Evolutionary conservation across 495 filamentous ascomycete genomes (phyloP).

Genomic region (Annulohypoxylon nitens): DNA sequence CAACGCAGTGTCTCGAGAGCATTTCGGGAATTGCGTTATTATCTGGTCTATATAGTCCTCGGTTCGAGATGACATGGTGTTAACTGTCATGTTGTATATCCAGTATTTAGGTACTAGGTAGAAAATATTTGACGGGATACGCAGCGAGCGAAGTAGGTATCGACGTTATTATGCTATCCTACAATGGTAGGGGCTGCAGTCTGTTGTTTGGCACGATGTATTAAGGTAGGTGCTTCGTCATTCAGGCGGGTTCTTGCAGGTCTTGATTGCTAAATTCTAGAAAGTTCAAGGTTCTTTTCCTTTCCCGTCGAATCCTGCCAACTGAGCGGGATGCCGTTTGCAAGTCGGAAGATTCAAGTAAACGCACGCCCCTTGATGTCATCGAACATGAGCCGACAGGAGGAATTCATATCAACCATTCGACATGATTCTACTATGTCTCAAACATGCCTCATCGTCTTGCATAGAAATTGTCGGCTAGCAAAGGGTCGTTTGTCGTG

Average conservation of each 20-base stretch:
- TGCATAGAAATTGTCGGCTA: too few species aligned
- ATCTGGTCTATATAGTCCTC: conserved; percentile 12
- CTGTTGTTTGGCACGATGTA: background rate
- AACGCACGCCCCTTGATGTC: too few species aligned
- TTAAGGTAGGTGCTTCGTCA: background rate
- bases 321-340: too few species aligned
- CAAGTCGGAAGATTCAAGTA: too few species aligned
- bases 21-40: conserved; percentile 8
- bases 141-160: background rate
- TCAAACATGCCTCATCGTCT: too few species aligned
- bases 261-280: background rate
- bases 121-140: background rate
- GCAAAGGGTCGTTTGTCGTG: too few species aligned
- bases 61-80: conserved; percentile 3
- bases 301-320: too few species aligned
- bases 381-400: too few species aligned
- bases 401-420: too few species aligned
- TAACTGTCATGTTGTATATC: background rate
- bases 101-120: background rate
- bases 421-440: too few species aligned
- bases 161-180: background rate
- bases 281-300: background rate
- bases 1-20: conserved; percentile 22
- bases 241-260: background rate
- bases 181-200: background rate